Percentiles rank a stretch among this genome's conserved stretches.
phyloP scores from a whole-genome alignment of 75 land plant genomes.

The Isoetes taiwanensis region DNA sequence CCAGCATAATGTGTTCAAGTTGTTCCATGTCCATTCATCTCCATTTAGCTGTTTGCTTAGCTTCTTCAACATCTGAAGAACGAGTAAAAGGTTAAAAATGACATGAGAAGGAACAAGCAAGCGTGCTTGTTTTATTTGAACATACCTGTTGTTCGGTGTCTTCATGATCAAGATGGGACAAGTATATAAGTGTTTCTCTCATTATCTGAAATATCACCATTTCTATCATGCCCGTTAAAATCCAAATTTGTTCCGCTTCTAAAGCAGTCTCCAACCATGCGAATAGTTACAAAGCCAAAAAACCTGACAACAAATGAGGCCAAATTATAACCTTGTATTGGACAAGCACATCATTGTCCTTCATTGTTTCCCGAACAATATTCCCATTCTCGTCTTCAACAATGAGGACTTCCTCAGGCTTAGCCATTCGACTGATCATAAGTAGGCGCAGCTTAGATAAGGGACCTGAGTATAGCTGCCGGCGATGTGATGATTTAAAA shows the following conservation, averaged over 20 bases:
- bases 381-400: conserved; percentile 99
- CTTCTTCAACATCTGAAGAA: conserved; percentile 76
- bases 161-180: conserved; percentile 92
- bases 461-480: conserved; percentile 66
- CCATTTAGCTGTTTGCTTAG: conserved; percentile 82
- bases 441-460: conserved; percentile 82
- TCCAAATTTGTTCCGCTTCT: not conserved
- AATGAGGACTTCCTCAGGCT: conserved; percentile 96
- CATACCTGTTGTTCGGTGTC: conserved; percentile 96
- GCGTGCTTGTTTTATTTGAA: not conserved
- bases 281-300: too few relatives aligned
- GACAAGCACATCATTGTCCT: conserved; percentile 98
- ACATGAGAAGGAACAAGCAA: not conserved
- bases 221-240: not conserved
- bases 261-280: not conserved
- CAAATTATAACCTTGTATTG: conserved; percentile 74
- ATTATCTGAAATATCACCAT: conserved; percentile 73
- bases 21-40: conserved; percentile 98
- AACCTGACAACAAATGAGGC: too few relatives aligned
- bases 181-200: conserved; percentile 90
- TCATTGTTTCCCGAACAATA: conserved; percentile 98
- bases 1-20: conserved; percentile 93
- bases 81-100: not conserved
- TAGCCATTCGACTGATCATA: conserved; percentile 98
- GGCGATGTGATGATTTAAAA: conserved; percentile 48